A percentile compares a stretch with the other conserved stretches of the same genome.
Evolutionary conservation across 108 stramenopile species (phyloP).

Genomic region (Cyclotella cryptica): DNA sequence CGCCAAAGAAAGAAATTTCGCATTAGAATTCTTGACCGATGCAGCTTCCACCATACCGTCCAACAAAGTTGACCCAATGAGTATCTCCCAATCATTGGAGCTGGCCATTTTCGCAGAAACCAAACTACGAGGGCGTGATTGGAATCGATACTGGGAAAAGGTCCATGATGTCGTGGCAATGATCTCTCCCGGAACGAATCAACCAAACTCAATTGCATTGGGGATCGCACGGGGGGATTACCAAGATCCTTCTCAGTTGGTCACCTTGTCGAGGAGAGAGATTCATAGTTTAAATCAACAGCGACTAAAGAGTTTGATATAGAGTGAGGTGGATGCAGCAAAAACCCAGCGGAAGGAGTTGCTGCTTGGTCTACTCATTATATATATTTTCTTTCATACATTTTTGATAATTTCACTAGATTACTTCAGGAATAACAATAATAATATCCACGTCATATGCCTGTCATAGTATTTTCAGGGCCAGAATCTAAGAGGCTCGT

Average conservation of each 20-base stretch:
- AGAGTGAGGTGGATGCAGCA: constrained; percentile 16
- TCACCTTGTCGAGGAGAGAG: constrained; percentile 51
- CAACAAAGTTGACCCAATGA: constrained; percentile 44
- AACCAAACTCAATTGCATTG: constrained; percentile 46
- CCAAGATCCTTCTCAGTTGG: constrained; percentile 51
- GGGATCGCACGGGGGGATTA: constrained; percentile 55
- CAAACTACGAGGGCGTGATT: constrained; percentile 46
- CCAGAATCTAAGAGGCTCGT: no score
- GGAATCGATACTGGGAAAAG: constrained; percentile 64
- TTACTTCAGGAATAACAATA: background rate
- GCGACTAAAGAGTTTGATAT: constrained; percentile 23
- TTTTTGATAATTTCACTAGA: constrained; percentile 5
- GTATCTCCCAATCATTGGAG: constrained; percentile 52
- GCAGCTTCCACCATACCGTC: constrained; percentile 26
- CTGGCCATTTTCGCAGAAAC: constrained; percentile 53
- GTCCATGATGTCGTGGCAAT: constrained; percentile 55
- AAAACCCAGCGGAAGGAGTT: background rate
- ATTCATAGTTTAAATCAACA: constrained; percentile 50
- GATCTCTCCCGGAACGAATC: constrained; percentile 52
- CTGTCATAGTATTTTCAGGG: no score
- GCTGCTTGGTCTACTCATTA: background rate
- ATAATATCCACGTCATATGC: background rate
- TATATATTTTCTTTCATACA: constrained; percentile 3
- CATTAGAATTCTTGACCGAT: constrained; percentile 49
- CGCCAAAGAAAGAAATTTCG: constrained; percentile 46